Conservation (phyloP, 352 stramenopile genomes). For the Phytophthora europaea region DNA sequence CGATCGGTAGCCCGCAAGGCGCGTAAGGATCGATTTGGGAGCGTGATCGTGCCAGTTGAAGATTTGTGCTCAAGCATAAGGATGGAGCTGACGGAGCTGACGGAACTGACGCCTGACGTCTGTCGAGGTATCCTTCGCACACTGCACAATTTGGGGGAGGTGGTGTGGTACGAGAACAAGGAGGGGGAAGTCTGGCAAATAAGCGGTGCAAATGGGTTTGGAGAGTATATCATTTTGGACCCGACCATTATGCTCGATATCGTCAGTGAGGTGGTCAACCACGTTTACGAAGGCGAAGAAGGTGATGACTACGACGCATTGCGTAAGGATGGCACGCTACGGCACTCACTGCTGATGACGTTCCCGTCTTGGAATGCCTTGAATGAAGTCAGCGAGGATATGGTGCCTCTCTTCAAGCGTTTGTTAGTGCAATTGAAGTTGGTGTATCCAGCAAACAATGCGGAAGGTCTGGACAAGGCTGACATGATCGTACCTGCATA, state of each 20-base stretch:
- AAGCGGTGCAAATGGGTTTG: neutral
- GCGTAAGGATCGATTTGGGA: neutral
- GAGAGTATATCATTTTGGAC: constrained; percentile 12
- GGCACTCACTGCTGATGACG: constrained; percentile 11
- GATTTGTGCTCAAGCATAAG: too few relatives aligned
- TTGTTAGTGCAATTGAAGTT: constrained; percentile 25
- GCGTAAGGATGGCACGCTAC: constrained; percentile 9
- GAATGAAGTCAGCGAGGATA: neutral
- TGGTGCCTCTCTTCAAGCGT: constrained; percentile 23
- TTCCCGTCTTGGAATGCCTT: constrained; percentile 14
- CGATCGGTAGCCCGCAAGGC: neutral
- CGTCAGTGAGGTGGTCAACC: constrained; percentile 27
- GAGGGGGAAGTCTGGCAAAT: too few relatives aligned
- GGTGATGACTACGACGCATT: constrained; percentile 10
- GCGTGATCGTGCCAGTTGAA: constrained; percentile 9
- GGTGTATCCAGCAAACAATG: constrained; percentile 12
- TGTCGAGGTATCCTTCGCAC: constrained; percentile 16
- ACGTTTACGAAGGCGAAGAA: constrained; percentile 9
- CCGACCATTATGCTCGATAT: constrained; percentile 29
- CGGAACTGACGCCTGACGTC: too few relatives aligned
- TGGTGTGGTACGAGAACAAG: constrained; percentile 31
- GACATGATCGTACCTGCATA: constrained; percentile 31
- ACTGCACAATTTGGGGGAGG: constrained; percentile 25
- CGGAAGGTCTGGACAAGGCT: neutral
- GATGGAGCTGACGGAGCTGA: too few relatives aligned